Evolutionary conservation across 768 basidiomycete genomes (phyloP), one percentile per base, ranked within the genome.

Genomic region (Podaxis mareebaensis): DNA sequence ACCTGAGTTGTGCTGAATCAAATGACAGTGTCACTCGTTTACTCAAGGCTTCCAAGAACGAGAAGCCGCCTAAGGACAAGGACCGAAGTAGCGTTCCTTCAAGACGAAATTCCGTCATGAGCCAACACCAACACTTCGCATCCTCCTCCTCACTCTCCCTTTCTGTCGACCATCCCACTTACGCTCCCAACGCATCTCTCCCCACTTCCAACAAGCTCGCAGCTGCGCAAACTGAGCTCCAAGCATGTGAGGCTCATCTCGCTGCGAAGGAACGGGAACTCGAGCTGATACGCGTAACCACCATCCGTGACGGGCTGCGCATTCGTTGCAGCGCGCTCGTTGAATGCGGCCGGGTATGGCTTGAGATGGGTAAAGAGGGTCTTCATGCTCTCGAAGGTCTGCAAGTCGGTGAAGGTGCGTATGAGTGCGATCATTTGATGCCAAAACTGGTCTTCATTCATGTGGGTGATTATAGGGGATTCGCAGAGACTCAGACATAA

Each of bases 161-260:
- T 63, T 68, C 33, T 38, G 65, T 51, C 15, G 54, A 48, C 2
- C 61, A 56, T 39, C 12, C 61, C 7, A 20, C 61, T 68, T 24
- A 60, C 66, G 68, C 22, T 57, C 68, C 60, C 63, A 64, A 17
- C 42, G 65, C 65, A 4, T 63, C 71, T n/a, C 70, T 75, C 57
- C 69, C 72, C 4, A 69, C 77, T 3, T 75, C 77, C 12, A 71
- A 76, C n/a, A 92, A 91, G 69, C 80, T 92, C 7, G 77, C 78
- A 0, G 76, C 84, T 2, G 91, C 92, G 0, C 92, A 93, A 66
- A 77, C 87, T 0, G 90, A 93, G 66, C 78, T 94, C 20, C 92
- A 92, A 68, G 93, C 91, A 8, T 95, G 93, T 72, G 92, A 95
- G 70, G 78, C 83, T 0, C 89, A 89, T 60, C 80, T 95, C 2